Base-by-base conservation (phyloP, 106 monocot species). In the Platanthera guangdongensis region DNA sequence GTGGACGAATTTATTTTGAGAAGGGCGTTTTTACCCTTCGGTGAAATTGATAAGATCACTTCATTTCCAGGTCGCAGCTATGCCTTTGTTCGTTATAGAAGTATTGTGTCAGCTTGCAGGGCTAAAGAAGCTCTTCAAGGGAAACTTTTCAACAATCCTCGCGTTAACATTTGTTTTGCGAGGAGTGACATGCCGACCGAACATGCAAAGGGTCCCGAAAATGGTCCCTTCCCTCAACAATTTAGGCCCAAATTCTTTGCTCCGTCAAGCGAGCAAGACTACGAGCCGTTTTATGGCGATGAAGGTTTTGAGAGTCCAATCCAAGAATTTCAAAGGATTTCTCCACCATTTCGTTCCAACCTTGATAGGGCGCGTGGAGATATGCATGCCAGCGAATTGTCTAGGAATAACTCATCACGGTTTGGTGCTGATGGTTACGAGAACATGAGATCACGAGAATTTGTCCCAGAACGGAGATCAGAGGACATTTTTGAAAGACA, bases 41-140 rank as follows among this genome's bases (percentile, higher is more conserved):
- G 96, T 54, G 87, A 91, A 74, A 89, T 96, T 73, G 87, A 84
- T 39, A 91, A 86, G 48, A 86, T 96, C 52, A 78, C 89, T 64
- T 80, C 89, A 78, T 96, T 91, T 91, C 90, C 93, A 47, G 89
- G 90, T 52, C 91, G 93, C 8, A 89, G 82, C 49, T 96, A 87
- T 89, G 92, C 95, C 9, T 92, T 95, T 83, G 86, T 96, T 70
- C 83, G 81, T 21, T 96, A 81, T 68, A 82, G 81, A 78, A 87
- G 84, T 78, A 72, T 91, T 50, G 53, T 82, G 18, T 87, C 93
- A 67, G 96, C 96, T 74, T 93, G 87, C 82, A 83, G 90, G 72
- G 96, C 96, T 55, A 96, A 91, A 89, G 96, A 93, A 78, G 87
- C 96, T 76, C 87, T 96, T 57, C 93, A 93, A 14, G 96, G 96